phyloP scores from a whole-genome alignment of 176 grass and related monocot species.

The Typha latifolia region DNA sequence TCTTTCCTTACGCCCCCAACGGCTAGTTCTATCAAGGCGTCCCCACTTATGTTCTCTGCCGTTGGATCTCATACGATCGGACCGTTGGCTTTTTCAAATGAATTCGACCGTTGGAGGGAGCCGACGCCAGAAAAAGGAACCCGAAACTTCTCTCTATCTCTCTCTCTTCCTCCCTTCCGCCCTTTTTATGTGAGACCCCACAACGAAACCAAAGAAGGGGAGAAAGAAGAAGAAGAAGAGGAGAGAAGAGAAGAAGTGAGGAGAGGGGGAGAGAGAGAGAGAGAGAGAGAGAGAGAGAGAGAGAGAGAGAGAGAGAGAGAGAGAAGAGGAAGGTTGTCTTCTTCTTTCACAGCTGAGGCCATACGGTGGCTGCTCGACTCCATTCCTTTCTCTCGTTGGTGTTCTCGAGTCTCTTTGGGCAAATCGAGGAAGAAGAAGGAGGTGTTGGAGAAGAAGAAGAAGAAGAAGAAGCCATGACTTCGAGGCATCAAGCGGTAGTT shows the following conservation, averaged over 20 bases:
- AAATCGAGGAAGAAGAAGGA: neutral
- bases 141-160: no score
- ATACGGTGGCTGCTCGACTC: neutral
- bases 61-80: neutral
- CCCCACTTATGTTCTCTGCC: neutral
- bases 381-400: neutral
- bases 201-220: neutral
- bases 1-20: neutral
- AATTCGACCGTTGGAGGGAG: constrained; percentile 14
- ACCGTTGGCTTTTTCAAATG: constrained; percentile 9
- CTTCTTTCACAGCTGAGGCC: neutral
- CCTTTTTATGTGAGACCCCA: neutral
- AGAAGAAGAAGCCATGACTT: constrained; percentile 1
- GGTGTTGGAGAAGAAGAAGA: neutral
- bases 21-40: neutral
- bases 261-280: neutral
- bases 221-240: neutral
- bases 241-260: neutral
- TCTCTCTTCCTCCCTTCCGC: neutral
- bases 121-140: neutral
- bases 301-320: neutral
- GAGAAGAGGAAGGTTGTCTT: neutral
- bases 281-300: neutral
- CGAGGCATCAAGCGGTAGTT: constrained; percentile 1
- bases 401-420: no score